Evolutionary conservation across 257 asterid species (phyloP).

Genomic region (Primulina huaijiensis): DNA sequence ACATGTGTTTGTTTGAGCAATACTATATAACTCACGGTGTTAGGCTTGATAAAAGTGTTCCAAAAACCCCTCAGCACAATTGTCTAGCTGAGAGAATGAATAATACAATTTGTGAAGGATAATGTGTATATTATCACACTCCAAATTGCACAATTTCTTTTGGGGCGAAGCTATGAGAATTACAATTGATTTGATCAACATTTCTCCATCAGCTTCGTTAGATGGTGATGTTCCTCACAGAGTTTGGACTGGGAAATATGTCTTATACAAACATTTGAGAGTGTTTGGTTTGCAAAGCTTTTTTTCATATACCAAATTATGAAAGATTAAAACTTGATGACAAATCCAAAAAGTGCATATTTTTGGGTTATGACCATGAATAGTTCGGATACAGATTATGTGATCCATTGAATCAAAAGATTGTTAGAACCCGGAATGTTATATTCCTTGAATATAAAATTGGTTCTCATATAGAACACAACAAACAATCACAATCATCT

Average conservation of each 20-base stretch:
- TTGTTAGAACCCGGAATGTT: too few species aligned
- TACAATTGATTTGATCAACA: not conserved
- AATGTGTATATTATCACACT: not conserved
- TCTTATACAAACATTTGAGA: not conserved
- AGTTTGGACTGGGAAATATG: not conserved
- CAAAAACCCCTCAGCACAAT: slow-evolving; percentile 4
- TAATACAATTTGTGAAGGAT: too few species aligned
- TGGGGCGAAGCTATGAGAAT: not conserved
- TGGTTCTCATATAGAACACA: too few species aligned
- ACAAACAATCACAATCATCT: too few species aligned
- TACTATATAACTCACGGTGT: too few species aligned
- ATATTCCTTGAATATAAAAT: too few species aligned
- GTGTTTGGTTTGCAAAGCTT: too few species aligned
- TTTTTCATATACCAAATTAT: too few species aligned
- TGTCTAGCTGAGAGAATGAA: slow-evolving; percentile 4
- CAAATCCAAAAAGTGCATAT: not conserved
- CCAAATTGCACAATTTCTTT: not conserved
- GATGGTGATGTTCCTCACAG: not conserved
- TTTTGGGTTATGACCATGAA: too few species aligned
- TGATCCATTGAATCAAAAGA: too few species aligned
- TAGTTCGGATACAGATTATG: too few species aligned
- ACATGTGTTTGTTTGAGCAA: too few species aligned
- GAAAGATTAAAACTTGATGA: not conserved
- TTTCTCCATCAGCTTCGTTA: not conserved
- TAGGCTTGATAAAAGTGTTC: not conserved